These are phyloP conservation scores for Eutrema heterophyllum DNA, from an alignment of 345 rosid genomes.

Conservation along the genomic window DNA sequence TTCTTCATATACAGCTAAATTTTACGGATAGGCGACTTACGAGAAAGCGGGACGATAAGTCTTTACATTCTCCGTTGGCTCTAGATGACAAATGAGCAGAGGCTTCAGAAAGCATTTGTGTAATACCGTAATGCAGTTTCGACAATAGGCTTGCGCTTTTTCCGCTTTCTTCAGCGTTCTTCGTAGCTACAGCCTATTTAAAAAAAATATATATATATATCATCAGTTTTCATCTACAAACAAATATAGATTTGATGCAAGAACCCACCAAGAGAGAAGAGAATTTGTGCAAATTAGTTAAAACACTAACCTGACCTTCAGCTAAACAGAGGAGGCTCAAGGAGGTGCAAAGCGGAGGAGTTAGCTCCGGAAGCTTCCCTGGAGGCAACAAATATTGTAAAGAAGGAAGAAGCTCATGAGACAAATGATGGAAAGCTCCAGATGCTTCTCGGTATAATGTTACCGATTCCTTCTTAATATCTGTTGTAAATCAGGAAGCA, in stretches of 20 bases:
- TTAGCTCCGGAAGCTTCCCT: conserved; percentile 62
- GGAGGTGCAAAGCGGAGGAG: conserved; percentile 41
- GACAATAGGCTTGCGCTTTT: conserved; percentile 48
- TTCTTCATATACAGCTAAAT: background rate
- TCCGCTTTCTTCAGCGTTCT: conserved; percentile 64
- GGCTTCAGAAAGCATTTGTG: conserved; percentile 57
- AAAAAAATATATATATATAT: background rate
- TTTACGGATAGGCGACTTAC: conserved; percentile 29
- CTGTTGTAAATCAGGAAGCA: conserved; percentile 20
- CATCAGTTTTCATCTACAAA: background rate
- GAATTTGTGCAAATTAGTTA: background rate
- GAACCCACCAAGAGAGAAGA: background rate
- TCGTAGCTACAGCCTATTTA: conserved; percentile 50
- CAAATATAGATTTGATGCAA: no score
- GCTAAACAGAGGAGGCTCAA: conserved; percentile 75
- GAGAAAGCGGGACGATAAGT: conserved; percentile 48
- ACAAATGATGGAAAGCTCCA: conserved; percentile 59
- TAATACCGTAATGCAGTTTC: conserved; percentile 64
- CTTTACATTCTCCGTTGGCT: conserved; percentile 38
- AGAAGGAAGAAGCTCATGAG: conserved; percentile 50
- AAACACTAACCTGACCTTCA: conserved; percentile 66
- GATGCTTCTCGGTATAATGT: conserved; percentile 72
- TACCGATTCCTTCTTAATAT: conserved; percentile 46
- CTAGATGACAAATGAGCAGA: conserved; percentile 31
- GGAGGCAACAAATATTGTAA: conserved; percentile 35